phyloP scores from a whole-genome alignment of 352 stramenopile genomes.

The Phytophthora ramorum region DNA sequence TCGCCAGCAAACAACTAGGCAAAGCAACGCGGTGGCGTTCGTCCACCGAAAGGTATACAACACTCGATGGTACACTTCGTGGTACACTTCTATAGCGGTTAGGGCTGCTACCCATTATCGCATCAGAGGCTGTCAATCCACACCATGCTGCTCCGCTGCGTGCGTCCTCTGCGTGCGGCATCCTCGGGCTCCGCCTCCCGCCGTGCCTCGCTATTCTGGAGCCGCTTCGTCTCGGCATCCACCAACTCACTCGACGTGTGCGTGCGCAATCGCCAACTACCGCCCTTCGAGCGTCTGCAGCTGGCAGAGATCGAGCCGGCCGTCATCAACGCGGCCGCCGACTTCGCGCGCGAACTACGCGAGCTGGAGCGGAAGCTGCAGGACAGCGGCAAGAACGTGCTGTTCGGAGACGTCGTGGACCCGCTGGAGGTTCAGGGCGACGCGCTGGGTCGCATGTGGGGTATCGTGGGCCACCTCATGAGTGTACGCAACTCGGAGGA shows the following conservation, averaged over 20 bases:
- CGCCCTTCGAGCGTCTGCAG: slow-evolving; percentile 72
- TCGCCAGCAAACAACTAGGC: too few species aligned
- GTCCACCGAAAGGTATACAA: not conserved
- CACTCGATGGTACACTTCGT: not conserved
- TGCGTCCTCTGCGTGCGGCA: slow-evolving; percentile 22
- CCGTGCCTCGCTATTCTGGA: slow-evolving; percentile 29
- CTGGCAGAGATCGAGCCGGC: slow-evolving; percentile 70
- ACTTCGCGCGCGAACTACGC: slow-evolving; percentile 60
- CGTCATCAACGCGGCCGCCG: slow-evolving; percentile 54
- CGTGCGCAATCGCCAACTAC: slow-evolving; percentile 64
- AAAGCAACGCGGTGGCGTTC: not conserved
- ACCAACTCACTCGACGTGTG: slow-evolving; percentile 64
- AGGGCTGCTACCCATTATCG: slow-evolving; percentile 1
- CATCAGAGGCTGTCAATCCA: slow-evolving; percentile 16
- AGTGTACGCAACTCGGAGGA: slow-evolving; percentile 97
- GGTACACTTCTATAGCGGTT: slow-evolving; percentile 11
- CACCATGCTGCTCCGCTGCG: slow-evolving; percentile 39
- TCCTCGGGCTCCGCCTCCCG: slow-evolving; percentile 3
- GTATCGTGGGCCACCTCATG: slow-evolving; percentile 96
- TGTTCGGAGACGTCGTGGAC: slow-evolving; percentile 92
- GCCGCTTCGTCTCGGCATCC: slow-evolving; percentile 21
- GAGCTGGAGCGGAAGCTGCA: slow-evolving; percentile 52
- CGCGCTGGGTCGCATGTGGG: slow-evolving; percentile 94
- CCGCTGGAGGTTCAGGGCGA: slow-evolving; percentile 93
- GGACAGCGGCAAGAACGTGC: slow-evolving; percentile 32